phyloP scores from a whole-genome alignment of 768 basidiomycete species.

The Tricholoma hemisulphureum region DNA sequence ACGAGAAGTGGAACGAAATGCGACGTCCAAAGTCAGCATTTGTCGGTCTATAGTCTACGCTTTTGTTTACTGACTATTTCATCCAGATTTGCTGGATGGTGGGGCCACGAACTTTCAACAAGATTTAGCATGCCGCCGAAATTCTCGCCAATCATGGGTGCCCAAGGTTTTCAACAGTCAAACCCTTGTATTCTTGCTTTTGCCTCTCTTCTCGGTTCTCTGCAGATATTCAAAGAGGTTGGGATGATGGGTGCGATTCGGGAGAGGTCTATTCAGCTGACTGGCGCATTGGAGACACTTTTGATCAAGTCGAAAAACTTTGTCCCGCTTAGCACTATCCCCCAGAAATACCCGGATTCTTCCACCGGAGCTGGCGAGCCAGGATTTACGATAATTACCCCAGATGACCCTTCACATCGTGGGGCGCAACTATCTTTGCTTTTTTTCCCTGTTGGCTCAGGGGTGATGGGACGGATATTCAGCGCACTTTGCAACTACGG shows the following conservation, averaged over 20 bases:
- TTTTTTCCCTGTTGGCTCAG: conserved; percentile 62
- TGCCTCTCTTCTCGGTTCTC: conserved; percentile 78
- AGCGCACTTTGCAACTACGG: conserved; percentile 61
- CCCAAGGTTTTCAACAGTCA: conserved; percentile 94
- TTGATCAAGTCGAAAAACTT: conserved; percentile 65
- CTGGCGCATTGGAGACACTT: conserved; percentile 64
- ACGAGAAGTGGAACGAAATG: conserved; percentile 72
- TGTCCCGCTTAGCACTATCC: conserved; percentile 41
- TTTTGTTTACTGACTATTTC: conserved; percentile 14
- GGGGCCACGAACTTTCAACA: conserved; percentile 88
- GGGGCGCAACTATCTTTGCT: conserved; percentile 89
- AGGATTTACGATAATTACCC: conserved; percentile 93
- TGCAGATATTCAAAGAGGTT: conserved; percentile 75
- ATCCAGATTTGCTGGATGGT: conserved; percentile 89
- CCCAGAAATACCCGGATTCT: conserved; percentile 25
- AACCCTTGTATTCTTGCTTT: conserved; percentile 85
- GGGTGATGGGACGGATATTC: conserved; percentile 71
- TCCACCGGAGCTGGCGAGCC: conserved; percentile 25
- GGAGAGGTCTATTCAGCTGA: conserved; percentile 68
- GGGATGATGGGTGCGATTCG: conserved; percentile 73
- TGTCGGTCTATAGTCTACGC: conserved; percentile 10
- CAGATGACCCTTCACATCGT: conserved; percentile 58
- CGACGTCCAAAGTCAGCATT: conserved; percentile 60
- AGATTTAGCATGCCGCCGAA: conserved; percentile 87
- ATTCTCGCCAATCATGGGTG: conserved; percentile 85